Evolutionary conservation across 2,329 filamentous ascomycete genomes (phyloP).

Genomic region (Hymenoscyphus repandus): DNA sequence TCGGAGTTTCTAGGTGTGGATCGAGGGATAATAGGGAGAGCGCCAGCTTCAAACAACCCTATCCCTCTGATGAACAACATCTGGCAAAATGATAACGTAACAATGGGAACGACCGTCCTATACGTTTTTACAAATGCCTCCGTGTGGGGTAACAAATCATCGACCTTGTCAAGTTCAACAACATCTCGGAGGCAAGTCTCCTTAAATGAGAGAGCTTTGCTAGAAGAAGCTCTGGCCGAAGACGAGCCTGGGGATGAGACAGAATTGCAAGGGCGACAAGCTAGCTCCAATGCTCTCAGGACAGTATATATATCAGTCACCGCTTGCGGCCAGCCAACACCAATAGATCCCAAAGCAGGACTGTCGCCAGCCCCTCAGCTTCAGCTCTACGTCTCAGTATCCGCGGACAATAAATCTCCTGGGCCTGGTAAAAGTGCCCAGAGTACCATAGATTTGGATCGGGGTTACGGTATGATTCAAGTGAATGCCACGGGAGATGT

Average conservation of each 20-base stretch:
- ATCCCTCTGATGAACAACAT: conserved; percentile 59
- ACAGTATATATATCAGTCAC: conserved; percentile 76
- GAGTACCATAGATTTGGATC: conserved; percentile 18
- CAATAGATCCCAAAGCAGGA: conserved; percentile 16
- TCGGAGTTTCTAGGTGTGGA: conserved; percentile 58
- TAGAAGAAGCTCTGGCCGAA: conserved; percentile 10
- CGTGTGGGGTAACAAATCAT: conserved; percentile 41
- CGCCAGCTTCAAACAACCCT: conserved; percentile 42
- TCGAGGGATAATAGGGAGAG: conserved; percentile 57
- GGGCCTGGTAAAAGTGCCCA: conserved; percentile 44
- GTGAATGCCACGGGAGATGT: conserved; percentile 60
- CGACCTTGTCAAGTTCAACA: conserved; percentile 16
- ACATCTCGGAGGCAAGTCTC: conserved; percentile 15
- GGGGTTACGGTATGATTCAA: conserved; percentile 44
- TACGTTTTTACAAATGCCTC: conserved; percentile 59
- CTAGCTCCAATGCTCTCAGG: conserved; percentile 12
- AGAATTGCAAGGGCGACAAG: conserved; percentile 17
- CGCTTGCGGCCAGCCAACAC: conserved; percentile 70
- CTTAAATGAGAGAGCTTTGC: conserved; percentile 11
- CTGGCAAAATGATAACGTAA: conserved; percentile 53
- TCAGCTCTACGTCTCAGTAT: conserved; percentile 69
- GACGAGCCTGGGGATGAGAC: conserved; percentile 5
- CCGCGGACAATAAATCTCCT: conserved; percentile 56
- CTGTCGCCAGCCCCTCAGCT: conserved; percentile 61
- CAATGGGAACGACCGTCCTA: conserved; percentile 54